phyloP scores from a whole-genome alignment of 148 eudicot genomes.

The Dianthus caryophyllus region DNA sequence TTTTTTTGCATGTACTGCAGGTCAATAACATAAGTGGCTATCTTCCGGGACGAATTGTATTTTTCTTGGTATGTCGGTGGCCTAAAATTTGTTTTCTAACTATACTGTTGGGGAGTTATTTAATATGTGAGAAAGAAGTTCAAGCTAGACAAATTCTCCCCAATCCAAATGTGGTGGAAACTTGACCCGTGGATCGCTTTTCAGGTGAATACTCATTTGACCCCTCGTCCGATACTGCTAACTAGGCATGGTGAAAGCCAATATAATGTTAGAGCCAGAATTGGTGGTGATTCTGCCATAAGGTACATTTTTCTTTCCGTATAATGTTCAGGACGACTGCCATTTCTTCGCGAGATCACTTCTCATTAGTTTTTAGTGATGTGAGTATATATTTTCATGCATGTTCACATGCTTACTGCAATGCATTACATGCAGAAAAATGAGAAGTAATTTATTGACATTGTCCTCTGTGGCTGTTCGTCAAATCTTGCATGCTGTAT shows the following conservation, averaged over 20 bases:
- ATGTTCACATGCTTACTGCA: not conserved
- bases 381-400: not conserved
- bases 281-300: slow-evolving; percentile 82
- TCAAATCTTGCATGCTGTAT: not conserved
- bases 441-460: not conserved
- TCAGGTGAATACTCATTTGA: slow-evolving; percentile 92
- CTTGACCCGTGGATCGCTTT: not conserved
- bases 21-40: slow-evolving; percentile 98
- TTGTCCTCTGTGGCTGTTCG: not conserved
- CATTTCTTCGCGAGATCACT: not conserved
- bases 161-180: not conserved
- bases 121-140: not conserved
- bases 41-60: slow-evolving; percentile 97
- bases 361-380: not conserved
- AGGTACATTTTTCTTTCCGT: slow-evolving; percentile 35
- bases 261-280: slow-evolving; percentile 87
- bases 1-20: slow-evolving; percentile 31
- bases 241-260: slow-evolving; percentile 97
- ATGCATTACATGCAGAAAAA: not conserved
- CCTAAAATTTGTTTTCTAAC: not conserved
- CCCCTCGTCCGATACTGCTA: slow-evolving; percentile 89
- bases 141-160: not conserved
- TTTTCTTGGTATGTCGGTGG: slow-evolving; percentile 79
- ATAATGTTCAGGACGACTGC: not conserved
- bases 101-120: not conserved